Evolutionary conservation across 2,329 filamentous ascomycete genomes (phyloP).

Genomic region (Talaromyces funiculosus): DNA sequence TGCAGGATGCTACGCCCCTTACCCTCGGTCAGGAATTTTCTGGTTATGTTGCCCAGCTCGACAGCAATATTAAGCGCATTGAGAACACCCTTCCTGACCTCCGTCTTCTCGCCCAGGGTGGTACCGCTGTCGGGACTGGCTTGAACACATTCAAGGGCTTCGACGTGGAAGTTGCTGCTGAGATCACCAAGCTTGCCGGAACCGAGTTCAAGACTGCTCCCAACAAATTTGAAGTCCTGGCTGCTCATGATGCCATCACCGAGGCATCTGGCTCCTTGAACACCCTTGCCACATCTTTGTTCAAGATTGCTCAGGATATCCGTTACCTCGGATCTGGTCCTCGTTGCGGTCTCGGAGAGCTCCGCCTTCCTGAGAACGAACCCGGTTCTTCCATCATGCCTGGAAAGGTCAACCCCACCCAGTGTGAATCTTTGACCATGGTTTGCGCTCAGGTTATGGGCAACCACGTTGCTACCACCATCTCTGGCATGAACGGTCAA

Average conservation of each 20-base stretch:
- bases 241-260: constrained; percentile 91
- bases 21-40: constrained; percentile 97
- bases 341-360: constrained; percentile 89
- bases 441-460: constrained; percentile 96
- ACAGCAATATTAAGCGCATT: constrained; percentile 82
- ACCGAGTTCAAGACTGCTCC: constrained; percentile 91
- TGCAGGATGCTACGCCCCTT: constrained; percentile 94
- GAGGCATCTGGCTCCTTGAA: constrained; percentile 92
- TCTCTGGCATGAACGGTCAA: constrained; percentile 94
- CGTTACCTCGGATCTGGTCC: constrained; percentile 94
- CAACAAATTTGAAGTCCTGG: constrained; percentile 98
- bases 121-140: constrained; percentile 92
- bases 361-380: constrained; percentile 94
- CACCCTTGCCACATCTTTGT: constrained; percentile 83
- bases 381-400: constrained; percentile 98
- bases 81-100: constrained; percentile 78
- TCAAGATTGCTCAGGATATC: constrained; percentile 98
- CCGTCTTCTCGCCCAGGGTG: constrained; percentile 83
- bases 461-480: constrained; percentile 88
- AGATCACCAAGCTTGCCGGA: constrained; percentile 88
- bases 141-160: constrained; percentile 98
- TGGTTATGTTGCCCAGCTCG: constrained; percentile 91
- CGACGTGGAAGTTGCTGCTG: constrained; percentile 82
- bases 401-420: constrained; percentile 98
- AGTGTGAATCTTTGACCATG: constrained; percentile 98